Base-by-base conservation (phyloP, 2,329 filamentous ascomycete genomes). In the Remersonia thermophila region DNA sequence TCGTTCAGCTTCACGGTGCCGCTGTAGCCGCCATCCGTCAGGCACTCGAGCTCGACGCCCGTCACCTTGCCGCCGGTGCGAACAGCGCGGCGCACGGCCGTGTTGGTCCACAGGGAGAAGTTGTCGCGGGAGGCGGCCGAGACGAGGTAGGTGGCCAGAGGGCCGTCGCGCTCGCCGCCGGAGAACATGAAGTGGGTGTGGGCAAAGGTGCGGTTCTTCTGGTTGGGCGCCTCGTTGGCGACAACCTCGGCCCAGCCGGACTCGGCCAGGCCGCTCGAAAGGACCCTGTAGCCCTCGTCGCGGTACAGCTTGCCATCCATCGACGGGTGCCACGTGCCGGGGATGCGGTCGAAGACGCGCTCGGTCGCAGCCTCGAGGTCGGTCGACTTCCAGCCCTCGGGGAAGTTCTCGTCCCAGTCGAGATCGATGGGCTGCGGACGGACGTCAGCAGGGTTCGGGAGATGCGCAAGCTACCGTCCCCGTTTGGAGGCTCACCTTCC, bases 371-470 rank as follows among this genome's bases (percentile, higher is more conserved):
- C 52, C 41, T 60, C 59, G 52, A 84, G 69, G 46, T 84, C 77
- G 5, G 59, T 52, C 13, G 73, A 66, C 55, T 80, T 76, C 81
- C 81, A 86, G 20, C 80, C 80, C 2, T 59, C 45, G 1, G 81
- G 81, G 60, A 82, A 86, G 54, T 80, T 80, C 52, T 71, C 66
- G 52, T 85, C 76, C 63, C 80, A 85, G 52, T 85, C 81, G 7
- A 60, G 53, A 4, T 69, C 63, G 41, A 77, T 71, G 0, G 80
- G 70, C 60, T 67, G 18, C 17, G 35, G 13, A 14, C 25, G 39
- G 30, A 17, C 12, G 35, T 51, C 29, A 49, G 45, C 12, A 8
- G 4, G 6, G 12, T n/a, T n/a, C n/a, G n/a, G n/a, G n/a, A n/a
- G n/a, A n/a, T n/a, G n/a, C n/a, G n/a, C n/a, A n/a, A n/a, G n/a